Evolutionary conservation across 2,329 filamentous ascomycete species (phyloP), one percentile per base, ranked within the genome.

Genomic region (Aspergillus pseudoglaucus): DNA sequence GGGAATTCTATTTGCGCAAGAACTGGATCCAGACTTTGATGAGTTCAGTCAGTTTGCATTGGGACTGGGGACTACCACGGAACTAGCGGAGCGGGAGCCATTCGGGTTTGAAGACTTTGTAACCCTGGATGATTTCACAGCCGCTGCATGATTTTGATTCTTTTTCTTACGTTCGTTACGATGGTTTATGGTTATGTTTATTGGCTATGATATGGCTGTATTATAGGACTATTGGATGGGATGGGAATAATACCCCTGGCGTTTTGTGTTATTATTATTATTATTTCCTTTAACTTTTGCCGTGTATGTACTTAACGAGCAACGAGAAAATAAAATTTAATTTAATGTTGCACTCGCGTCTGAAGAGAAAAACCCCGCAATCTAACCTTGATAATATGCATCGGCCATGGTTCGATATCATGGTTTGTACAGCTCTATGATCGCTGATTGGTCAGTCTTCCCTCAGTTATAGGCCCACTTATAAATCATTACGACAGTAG

Each of bases 11-110:
- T 58, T 66, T 18, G 59, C 61, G 4, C 53, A 61, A 23, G 59
- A 61, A 10, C 42, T 63, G 44, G 63, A 66, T 37, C 56, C 61
- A 4, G 63, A 66, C 38, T 63, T 54, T 18, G 56, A 63, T 25
- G 63, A 66, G 46, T 65, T 66, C 52, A 64, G 56, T 43, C 61
- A 60, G 35, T 68, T 65, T 48, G 64, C 64, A 3, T 47, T 60
- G 39, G 57, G 57, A 9, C 38, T 68, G 46, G 63, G 54, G 18
- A 59, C 49, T 37, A 50, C 53, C 32, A 52, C 55, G 8, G 53
- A 51, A 8, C 46, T 60, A 22, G 53, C 57, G n/a, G 60, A 58
- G 14, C 52, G 56, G 14, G 63, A 64, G 15, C 43, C 54, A 2
- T 59, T 57, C 47, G 59, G 53, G 17, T 62, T 67, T 51, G 64